These are phyloP conservation scores for Fusarium newnesense DNA, from an alignment of 2,329 filamentous ascomycete species.

Conservation along the genomic window DNA sequence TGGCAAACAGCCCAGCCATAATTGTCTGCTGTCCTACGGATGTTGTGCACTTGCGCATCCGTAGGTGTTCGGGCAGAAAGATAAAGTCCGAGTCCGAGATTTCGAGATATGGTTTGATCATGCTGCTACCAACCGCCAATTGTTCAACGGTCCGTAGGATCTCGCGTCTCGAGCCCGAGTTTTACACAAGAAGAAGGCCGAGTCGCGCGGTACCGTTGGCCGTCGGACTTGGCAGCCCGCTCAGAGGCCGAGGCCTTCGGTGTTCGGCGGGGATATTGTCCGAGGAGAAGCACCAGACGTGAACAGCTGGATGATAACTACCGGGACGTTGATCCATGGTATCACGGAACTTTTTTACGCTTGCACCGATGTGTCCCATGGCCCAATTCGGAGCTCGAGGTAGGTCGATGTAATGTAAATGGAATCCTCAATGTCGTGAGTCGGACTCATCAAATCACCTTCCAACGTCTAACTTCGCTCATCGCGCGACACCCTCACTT, in stretches of 20 bases:
- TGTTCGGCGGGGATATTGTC: background rate
- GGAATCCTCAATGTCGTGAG: background rate
- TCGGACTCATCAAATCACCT: background rate
- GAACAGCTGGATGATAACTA: background rate
- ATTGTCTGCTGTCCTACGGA: background rate
- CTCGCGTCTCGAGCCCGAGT: background rate
- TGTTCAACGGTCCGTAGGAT: background rate
- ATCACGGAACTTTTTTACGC: too few relatives aligned
- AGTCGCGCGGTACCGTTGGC: background rate
- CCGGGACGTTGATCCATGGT: fast-evolving
- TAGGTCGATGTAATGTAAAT: background rate
- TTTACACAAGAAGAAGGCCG: background rate
- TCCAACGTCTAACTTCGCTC: background rate
- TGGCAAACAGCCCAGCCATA: too few relatives aligned
- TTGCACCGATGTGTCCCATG: background rate
- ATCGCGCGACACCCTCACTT: background rate
- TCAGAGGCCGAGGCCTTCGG: background rate
- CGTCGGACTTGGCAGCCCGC: background rate
- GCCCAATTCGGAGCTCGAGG: background rate
- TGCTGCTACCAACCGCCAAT: background rate
- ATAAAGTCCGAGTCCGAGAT: background rate
- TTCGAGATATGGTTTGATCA: background rate
- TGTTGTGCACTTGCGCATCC: background rate
- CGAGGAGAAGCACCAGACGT: background rate
- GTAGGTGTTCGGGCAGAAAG: background rate